phyloP scores from a whole-genome alignment of 2,329 filamentous ascomycete genomes.

The Botrytis hyacinthi region DNA sequence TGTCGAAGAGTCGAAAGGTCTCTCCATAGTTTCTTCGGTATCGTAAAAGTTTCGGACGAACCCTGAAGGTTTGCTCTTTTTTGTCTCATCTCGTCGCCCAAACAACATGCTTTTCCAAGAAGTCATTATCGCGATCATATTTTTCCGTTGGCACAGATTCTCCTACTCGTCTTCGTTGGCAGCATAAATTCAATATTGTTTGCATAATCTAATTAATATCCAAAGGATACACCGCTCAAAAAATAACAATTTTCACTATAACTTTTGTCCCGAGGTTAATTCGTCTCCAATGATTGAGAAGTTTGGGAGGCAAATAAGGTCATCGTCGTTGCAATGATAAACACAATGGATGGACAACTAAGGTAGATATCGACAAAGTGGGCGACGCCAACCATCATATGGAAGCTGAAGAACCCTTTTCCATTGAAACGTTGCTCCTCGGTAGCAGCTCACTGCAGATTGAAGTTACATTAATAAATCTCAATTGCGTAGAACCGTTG shows the following conservation, averaged over 20 bases:
- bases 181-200: slow-evolving; percentile 18
- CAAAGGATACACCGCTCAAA: slow-evolving; percentile 12
- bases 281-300: slow-evolving; percentile 1
- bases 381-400: slow-evolving; percentile 19
- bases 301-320: background rate
- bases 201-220: slow-evolving; percentile 9
- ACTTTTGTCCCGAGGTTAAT: slow-evolving; percentile 2
- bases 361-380: slow-evolving; percentile 16
- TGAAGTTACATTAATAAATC: slow-evolving; percentile 9
- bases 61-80: background rate
- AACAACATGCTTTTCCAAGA: slow-evolving; percentile 6
- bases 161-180: slow-evolving; percentile 7
- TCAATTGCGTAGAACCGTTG: slow-evolving; percentile 11
- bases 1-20: slow-evolving; percentile 2
- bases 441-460: slow-evolving; percentile 17
- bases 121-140: slow-evolving; percentile 4
- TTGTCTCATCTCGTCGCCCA: slow-evolving; percentile 1
- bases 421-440: slow-evolving; percentile 20
- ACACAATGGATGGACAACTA: slow-evolving; percentile 14
- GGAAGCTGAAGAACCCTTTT: slow-evolving; percentile 20
- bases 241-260: background rate
- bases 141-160: background rate
- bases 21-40: slow-evolving; percentile 4
- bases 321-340: slow-evolving; percentile 3
- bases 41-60: slow-evolving; percentile 19